Conservation (phyloP, 164 flowering plant genomes). For the Vitis labrusca region DNA sequence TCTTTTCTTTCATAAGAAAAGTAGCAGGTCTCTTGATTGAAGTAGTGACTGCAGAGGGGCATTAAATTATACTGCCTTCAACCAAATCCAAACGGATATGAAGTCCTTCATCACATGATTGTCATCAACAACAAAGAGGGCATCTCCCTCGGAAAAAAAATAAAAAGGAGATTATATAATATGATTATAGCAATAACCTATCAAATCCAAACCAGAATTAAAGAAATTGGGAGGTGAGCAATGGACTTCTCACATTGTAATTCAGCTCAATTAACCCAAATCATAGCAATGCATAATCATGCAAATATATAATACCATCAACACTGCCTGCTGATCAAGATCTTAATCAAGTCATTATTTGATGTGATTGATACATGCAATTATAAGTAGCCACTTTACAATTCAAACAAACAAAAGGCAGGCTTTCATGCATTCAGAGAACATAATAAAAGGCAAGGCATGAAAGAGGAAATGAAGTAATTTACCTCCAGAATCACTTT, state of each 20-base stretch:
- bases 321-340: background rate
- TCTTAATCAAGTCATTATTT: background rate
- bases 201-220: background rate
- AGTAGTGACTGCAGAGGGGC: too few relatives aligned
- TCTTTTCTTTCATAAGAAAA: too few relatives aligned
- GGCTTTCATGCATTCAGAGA: background rate
- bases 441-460: background rate
- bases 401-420: background rate
- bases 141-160: too few relatives aligned
- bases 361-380: background rate
- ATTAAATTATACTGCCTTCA: background rate
- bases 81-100: background rate
- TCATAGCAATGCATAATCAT: background rate
- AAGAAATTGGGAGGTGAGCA: background rate
- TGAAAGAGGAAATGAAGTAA: background rate
- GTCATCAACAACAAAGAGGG: background rate
- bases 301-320: background rate
- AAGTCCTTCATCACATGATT: background rate
- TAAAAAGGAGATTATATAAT: background rate
- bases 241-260: background rate
- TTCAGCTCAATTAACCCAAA: background rate
- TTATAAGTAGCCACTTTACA: background rate
- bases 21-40: too few relatives aligned
- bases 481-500: slow-evolving; percentile 67
- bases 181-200: background rate